Evolutionary conservation across 23 red algal genomes (phyloP).

Genomic region (Agarophyton chilense): DNA sequence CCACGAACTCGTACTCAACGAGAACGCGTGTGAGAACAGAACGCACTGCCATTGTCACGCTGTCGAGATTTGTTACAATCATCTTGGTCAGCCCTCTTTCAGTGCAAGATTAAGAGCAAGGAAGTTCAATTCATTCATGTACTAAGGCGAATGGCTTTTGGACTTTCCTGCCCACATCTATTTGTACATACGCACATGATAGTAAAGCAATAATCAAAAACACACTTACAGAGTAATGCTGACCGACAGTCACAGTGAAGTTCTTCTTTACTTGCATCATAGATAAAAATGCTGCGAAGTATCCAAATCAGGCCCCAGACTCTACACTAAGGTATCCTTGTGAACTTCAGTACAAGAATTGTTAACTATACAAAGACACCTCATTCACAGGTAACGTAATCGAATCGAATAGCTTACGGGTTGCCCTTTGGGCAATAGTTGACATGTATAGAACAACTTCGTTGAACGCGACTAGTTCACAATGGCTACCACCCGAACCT

Average conservation of each 20-base stretch:
- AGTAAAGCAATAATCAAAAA: not conserved
- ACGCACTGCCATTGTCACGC: not conserved
- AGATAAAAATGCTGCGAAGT: no score
- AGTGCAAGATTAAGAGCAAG: constrained; percentile 11
- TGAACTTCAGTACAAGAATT: no score
- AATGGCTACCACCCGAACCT: no score
- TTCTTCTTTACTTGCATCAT: not conserved
- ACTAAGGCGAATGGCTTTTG: not conserved
- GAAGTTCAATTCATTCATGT: not conserved
- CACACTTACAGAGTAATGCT: not conserved
- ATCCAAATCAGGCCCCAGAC: no score
- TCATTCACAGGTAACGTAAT: no score
- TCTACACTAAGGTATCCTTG: no score
- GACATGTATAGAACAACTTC: no score
- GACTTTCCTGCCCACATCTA: not conserved
- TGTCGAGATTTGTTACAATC: not conserved
- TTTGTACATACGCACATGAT: not conserved
- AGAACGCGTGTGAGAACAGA: no score
- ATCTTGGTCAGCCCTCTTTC: constrained; percentile 16
- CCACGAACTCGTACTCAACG: not conserved
- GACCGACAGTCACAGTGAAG: not conserved
- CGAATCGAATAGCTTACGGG: no score
- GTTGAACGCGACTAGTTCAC: no score
- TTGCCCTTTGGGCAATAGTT: no score
- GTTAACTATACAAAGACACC: no score